These are phyloP conservation scores for Blastobotrys indianensis DNA, from an alignment of 1,139 yeast species.

Conservation along the genomic window DNA sequence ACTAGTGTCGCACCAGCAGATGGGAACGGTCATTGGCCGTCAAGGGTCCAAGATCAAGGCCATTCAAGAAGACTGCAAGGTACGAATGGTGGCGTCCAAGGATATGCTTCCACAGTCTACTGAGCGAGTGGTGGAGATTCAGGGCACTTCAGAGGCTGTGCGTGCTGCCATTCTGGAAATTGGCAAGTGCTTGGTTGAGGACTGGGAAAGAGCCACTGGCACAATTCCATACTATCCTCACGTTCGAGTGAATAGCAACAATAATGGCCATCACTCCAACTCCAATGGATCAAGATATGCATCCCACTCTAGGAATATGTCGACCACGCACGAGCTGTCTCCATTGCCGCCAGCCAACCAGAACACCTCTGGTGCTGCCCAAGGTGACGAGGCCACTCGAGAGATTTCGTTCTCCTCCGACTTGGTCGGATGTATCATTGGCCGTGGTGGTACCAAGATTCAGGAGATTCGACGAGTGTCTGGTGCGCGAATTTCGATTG, in stretches of 20 bases:
- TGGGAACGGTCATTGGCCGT: slow-evolving; percentile 87
- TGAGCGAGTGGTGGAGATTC: slow-evolving; percentile 84
- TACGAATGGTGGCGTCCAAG: slow-evolving; percentile 84
- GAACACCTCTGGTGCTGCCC: too few relatives aligned
- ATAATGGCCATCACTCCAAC: slow-evolving; percentile 1
- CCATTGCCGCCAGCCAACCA: slow-evolving; percentile 6
- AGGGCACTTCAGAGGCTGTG: slow-evolving; percentile 67
- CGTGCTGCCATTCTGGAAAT: slow-evolving; percentile 54
- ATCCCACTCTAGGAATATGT: slow-evolving; percentile 2
- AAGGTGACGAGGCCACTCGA: slow-evolving; percentile 33
- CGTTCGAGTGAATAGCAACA: slow-evolving; percentile 26
- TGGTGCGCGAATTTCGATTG: slow-evolving; percentile 77
- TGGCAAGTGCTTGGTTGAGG: slow-evolving; percentile 70
- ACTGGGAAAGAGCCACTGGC: slow-evolving; percentile 54
- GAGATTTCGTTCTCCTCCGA: slow-evolving; percentile 64
- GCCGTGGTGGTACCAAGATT: slow-evolving; percentile 79
- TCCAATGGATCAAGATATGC: neutral
- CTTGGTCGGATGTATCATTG: slow-evolving; percentile 87
- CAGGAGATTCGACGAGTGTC: slow-evolving; percentile 78
- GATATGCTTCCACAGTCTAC: slow-evolving; percentile 78
- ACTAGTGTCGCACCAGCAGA: slow-evolving; percentile 76
- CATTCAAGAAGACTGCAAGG: slow-evolving; percentile 62
- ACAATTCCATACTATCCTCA: slow-evolving; percentile 63
- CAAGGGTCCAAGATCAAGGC: slow-evolving; percentile 78
- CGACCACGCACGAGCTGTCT: slow-evolving; percentile 9